Evolutionary conservation across 1,139 yeast genomes (phyloP).

Genomic region (Lodderomyces theae): DNA sequence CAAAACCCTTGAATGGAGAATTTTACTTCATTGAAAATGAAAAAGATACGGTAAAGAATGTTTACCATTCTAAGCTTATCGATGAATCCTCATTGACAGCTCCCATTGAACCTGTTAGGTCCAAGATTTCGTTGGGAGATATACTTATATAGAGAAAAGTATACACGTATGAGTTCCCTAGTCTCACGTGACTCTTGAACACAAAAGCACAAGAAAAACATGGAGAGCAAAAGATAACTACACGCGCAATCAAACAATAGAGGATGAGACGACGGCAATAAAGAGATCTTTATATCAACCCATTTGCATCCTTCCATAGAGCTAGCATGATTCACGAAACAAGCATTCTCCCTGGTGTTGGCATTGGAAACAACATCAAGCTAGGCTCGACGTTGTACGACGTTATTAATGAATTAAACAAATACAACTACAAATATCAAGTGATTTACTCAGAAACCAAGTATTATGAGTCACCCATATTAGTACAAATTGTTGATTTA

Average conservation of each 20-base stretch:
- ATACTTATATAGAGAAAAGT: slow-evolving; percentile 16
- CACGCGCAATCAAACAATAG: no score
- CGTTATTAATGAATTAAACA: slow-evolving; percentile 23
- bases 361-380: slow-evolving; percentile 28
- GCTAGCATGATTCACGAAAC: slow-evolving; percentile 25
- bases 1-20: slow-evolving; percentile 33
- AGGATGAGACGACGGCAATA: no score
- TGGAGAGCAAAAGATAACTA: neutral
- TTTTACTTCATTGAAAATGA: slow-evolving; percentile 32
- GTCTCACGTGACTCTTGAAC: neutral
- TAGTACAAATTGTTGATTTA: slow-evolving; percentile 27
- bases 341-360: slow-evolving; percentile 33
- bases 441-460: slow-evolving; percentile 26
- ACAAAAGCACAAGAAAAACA: neutral
- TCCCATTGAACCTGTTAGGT: slow-evolving; percentile 16
- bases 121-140: slow-evolving; percentile 26
- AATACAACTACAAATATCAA: slow-evolving; percentile 25
- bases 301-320: no score
- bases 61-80: slow-evolving; percentile 14
- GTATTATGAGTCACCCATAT: slow-evolving; percentile 32
- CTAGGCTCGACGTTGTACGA: slow-evolving; percentile 29
- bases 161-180: no score
- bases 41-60: slow-evolving; percentile 24
- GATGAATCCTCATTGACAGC: neutral
- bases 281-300: no score